Evolutionary conservation across 192 early-diverging fungal species (phyloP), one percentile per base, ranked within the genome.

Genomic region (Kappamyces sp.): DNA sequence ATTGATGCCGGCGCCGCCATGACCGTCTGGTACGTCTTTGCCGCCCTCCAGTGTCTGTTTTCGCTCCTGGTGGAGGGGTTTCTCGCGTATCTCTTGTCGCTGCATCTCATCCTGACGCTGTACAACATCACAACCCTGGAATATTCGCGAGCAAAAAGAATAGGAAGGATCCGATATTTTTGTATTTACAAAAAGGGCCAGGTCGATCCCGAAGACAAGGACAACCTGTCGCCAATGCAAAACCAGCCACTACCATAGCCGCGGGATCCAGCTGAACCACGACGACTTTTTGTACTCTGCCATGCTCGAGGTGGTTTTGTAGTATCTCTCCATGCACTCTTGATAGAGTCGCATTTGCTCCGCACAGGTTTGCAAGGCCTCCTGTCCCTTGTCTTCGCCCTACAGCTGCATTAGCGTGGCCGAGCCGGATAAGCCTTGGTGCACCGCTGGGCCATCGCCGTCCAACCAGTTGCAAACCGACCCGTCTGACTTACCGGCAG

Each of bases 251-350:
- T 23, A 23, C 23, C 23, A 23, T 23, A 23, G 23, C 23, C 23
- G 23, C 23, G 23, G 23, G 23, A 23, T 23, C 23, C 23, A 23
- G 23, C 23, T 23, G 23, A 23, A 23, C 23, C 23, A 23, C 23
- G 23, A 23, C 23, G 23, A 23, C 23, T 23, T 23, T 23, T 23
- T 23, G 23, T 23, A 23, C 23, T 23, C 23, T 23, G 23, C 23
- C 23, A 23, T 23, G 23, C 23, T 23, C 23, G 23, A 23, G 23
- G 23, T 23, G 23, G 23, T 23, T 23, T 23, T 23, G 23, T 23
- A 23, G 23, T 23, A 23, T 46, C 61, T 63, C 35, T 79, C 72
- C 78, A 80, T 80, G 64, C 78, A 80, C 48, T 63, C 55, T 49
- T 80, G 66, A 57, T 80, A 80, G 31, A 62, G 55, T 6, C 55